These are phyloP conservation scores for Penicillium sp. DNA, from an alignment of 2,329 filamentous ascomycete species.

Conservation along the genomic window DNA sequence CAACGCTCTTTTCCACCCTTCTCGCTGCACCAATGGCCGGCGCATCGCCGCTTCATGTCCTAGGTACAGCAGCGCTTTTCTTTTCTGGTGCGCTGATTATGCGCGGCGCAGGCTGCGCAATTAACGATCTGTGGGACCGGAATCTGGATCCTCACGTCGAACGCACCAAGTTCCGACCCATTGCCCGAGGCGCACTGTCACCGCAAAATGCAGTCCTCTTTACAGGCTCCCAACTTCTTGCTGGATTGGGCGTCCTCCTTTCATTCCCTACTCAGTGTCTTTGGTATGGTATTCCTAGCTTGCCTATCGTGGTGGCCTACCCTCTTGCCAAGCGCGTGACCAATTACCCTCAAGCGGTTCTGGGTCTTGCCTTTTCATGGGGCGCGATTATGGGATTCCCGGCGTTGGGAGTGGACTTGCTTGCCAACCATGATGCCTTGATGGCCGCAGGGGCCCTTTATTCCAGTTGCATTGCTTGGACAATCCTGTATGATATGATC, in stretches of 20 bases:
- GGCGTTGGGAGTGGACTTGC: constrained; percentile 47
- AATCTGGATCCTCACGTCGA: constrained; percentile 54
- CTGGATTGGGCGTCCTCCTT: constrained; percentile 44
- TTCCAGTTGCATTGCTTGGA: constrained; percentile 50
- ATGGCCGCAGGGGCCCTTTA: constrained; percentile 45
- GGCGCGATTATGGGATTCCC: constrained; percentile 51
- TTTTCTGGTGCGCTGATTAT: constrained; percentile 50
- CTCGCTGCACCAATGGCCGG: constrained; percentile 44
- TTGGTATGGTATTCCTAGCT: constrained; percentile 45
- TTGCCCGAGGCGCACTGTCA: constrained; percentile 53
- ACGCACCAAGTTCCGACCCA: constrained; percentile 53
- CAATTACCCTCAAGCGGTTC: constrained; percentile 53
- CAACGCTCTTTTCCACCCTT: constrained; percentile 51
- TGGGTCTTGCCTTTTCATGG: constrained; percentile 54
- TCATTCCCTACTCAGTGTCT: constrained; percentile 45
- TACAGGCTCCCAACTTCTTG: constrained; percentile 44
- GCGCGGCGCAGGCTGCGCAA: constrained; percentile 53
- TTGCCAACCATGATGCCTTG: constrained; percentile 39
- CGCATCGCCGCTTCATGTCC: constrained; percentile 35
- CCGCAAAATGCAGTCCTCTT: constrained; percentile 46
- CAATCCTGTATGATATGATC: constrained; percentile 52
- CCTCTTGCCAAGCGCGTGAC: constrained; percentile 55
- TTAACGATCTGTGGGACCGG: constrained; percentile 58
- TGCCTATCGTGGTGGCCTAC: constrained; percentile 49
- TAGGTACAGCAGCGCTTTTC: constrained; percentile 41